Base-by-base conservation (phyloP, 305 asterid genomes). In the Caryopteris hybrid region DNA sequence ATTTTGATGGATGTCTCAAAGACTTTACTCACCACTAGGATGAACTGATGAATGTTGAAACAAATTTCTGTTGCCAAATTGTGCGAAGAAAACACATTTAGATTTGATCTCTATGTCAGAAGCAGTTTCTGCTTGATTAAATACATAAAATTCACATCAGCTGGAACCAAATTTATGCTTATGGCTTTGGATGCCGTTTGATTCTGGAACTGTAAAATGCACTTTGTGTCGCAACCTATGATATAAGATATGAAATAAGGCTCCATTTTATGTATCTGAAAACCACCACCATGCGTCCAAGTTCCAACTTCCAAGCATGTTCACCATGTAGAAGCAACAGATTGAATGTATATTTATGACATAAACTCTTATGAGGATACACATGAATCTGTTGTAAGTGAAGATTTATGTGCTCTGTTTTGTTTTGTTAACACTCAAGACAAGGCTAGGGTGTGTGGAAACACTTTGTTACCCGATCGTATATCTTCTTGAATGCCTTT, bases 261-360 rank as follows among this genome's bases (percentile, higher is more conserved):
- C 47, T 34, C 45, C 33, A 7, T 57, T 8, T 60, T 29, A 38
- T 59, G 25, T 17, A 13, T 70, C n/a, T 51, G 13, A 12, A 3
- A 18, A 66, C 50, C 33, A 38, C 12, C 22, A 25, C 38, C 61
- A 25, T 36, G 12, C 66, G 13, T 62, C 25, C 52, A 36, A 60
- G 60, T n/a, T n/a, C n/a, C n/a, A n/a, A n/a, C 66, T 17, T 62
- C 25, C 52, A 36, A 60, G 60, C 54, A 67, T 22, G 13, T 64
- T 52, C 57, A 41, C 3, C 55, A 12, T 54, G 59, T 8, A 2
- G 11, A 45, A 42, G 45, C 41, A 21, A 68, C 61, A 10, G 54
- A n/a, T 18, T 47, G 47, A 36, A 57, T 47, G 17, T 31, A 50
- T 65, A 17, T 39, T 16, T 50, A 38, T 16, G 51, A 36, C 36